Base-by-base conservation (phyloP, 768 basidiomycete genomes). In the Plicaturopsis crispa region DNA sequence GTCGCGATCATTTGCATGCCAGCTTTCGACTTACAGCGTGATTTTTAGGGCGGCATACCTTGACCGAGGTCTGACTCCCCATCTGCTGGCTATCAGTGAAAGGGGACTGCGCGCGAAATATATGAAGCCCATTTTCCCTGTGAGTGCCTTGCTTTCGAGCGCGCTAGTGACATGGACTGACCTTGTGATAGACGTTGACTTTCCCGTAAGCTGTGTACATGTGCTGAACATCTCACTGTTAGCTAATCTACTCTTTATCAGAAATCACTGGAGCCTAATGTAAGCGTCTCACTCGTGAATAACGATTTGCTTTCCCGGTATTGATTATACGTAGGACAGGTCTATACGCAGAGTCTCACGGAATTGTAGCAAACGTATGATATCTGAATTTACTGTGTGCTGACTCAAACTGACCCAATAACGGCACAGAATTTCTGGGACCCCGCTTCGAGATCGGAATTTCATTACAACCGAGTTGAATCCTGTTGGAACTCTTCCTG, bases 211-310 rank as follows among this genome's bases (percentile, higher is more conserved):
- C 69, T 16, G 34, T 5, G 20, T 43, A 12, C 6, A 28, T 28
- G n/a, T n/a, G n/a, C n/a, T 42, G 5, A 18, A 19, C 0, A 10
- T 38, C 21, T 6, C 12, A 20, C 39, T 33, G 17, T 14, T 32
- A 12, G 10, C 35, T 50, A 28, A 43, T 35, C 19, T 19, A 24
- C 44, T 33, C 14, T 33, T 16, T 31, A 13, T 1, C 34, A 90
- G 85, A 13, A 94, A 94, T 53, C 92, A 94, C 55, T 96, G 91
- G 90, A 60, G 81, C 3, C 54, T 94, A 24, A 79, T 94, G 87
- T 89, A 52, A 19, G 71, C 53, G 5, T 12, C n/a, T 11, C 10
- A 16, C 7, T 35, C 13, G 23, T 18, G 3, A 28, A 41, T 31
- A 41, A 8, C 18, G 2, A 6, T 7, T 23, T 40, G n/a, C 2